Conservation (phyloP, 2,329 filamentous ascomycete genomes). For the Trichoderma simmonsii region DNA sequence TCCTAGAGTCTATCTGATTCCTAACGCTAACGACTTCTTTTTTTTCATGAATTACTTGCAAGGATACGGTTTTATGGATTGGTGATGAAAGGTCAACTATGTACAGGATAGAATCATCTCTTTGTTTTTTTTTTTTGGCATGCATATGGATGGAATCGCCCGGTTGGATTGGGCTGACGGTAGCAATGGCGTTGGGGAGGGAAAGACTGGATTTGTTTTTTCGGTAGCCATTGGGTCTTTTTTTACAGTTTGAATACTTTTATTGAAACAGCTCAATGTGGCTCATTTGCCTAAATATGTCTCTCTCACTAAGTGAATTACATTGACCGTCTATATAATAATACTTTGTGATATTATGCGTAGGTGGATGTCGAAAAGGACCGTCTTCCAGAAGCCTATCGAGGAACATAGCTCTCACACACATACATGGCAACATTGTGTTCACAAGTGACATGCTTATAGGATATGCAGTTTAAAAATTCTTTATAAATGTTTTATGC, state of each 20-base stretch:
- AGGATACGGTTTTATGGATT: not conserved
- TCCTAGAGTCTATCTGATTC: not conserved
- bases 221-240: not conserved
- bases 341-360: not conserved
- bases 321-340: not conserved
- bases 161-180: not conserved
- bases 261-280: not conserved
- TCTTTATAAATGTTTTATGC: not conserved
- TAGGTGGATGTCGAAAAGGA: not conserved
- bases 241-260: not conserved
- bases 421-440: not conserved
- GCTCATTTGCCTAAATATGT: not conserved
- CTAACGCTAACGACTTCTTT: slow-evolving; percentile 2
- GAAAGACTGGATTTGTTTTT: not conserved
- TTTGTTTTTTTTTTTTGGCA: not conserved
- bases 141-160: slow-evolving; percentile 3
- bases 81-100: not conserved
- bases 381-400: not conserved
- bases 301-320: not conserved
- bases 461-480: not conserved
- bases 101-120: not conserved
- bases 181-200: slow-evolving; percentile 10
- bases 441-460: not conserved
- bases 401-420: not conserved
- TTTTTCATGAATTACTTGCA: not conserved